Base-by-base conservation (phyloP, 495 filamentous ascomycete genomes). In the Podospora sp. region DNA sequence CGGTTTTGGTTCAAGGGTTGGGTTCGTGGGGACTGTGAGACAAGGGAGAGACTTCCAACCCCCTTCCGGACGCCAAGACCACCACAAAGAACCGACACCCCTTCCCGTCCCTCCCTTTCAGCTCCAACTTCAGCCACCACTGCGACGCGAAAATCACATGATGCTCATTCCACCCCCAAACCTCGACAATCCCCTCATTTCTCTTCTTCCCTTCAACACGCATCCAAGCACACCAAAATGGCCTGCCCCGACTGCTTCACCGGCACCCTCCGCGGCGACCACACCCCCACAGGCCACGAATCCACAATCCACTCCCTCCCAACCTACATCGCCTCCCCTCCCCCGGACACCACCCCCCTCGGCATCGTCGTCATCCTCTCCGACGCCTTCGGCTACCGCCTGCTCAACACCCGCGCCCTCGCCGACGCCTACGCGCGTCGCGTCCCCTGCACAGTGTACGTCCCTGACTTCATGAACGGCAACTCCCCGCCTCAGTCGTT, bases 401-500 rank as follows among this genome's bases (percentile, higher is more conserved):
- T 88, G 20, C 71, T 75, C 22, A 89, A 90, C 69, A 81, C 77
- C 36, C 76, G 86, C 6, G 69, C 86, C 0, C 71, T 89, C 12
- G 81, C 83, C 5, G 86, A 90, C 67, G 63, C 71, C 26, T 87
- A 84, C 67, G 84, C 86, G 3, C 72, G 79, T 26, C 79, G 79
- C 64, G 80, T 82, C 0, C 77, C 73, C 12, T 83, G 78, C 68
- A 73, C 71, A 4, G 85, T 89, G 29, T 86, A 85, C 67, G 68
- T 86, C 51, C 88, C 87, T 0, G 86, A 90, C 63, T 86, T 89
- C 68, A 85, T 88, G 84, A 73, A 80, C 62, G 86, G 87, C 86
- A 53, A 69, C 49, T 51, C 40, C 36, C 61, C 72, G 62, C 60
- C 74, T 60, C 63, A 59, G 57, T 49, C 64, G 57, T n/a, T 67